Percentiles rank a stretch among this genome's conserved stretches.
Conservation (phyloP, 164 flowering plant genomes). For the Kalanchoe fedtschenkoi region DNA sequence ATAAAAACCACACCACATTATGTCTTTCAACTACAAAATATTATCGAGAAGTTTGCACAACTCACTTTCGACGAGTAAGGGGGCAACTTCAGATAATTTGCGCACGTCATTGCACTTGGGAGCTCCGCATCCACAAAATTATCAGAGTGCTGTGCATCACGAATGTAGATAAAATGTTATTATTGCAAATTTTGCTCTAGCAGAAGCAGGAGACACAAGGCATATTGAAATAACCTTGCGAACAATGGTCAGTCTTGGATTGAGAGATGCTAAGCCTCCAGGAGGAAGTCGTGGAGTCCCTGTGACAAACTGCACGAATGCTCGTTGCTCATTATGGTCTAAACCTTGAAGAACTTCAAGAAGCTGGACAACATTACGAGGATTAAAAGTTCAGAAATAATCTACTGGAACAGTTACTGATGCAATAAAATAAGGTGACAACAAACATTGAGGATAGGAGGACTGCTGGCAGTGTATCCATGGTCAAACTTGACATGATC, state of each 20-base stretch:
- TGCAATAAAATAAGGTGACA: not conserved
- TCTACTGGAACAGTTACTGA: not conserved
- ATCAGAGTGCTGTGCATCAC: slow-evolving; percentile 41
- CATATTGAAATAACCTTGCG: slow-evolving; percentile 51
- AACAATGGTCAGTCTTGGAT: slow-evolving; percentile 84
- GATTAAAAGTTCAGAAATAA: not conserved
- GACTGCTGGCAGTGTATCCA: slow-evolving; percentile 90
- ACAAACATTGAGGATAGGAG: slow-evolving; percentile 60
- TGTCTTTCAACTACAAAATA: not conserved
- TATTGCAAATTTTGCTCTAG: slow-evolving; percentile 4
- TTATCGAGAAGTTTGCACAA: not conserved
- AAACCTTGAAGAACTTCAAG: slow-evolving; percentile 71
- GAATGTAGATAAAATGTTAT: not conserved
- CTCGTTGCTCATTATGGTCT: slow-evolving; percentile 40
- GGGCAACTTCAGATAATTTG: slow-evolving; percentile 91
- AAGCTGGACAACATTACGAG: slow-evolving; percentile 34
- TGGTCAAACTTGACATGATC: slow-evolving; percentile 88
- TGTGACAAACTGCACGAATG: slow-evolving; percentile 89
- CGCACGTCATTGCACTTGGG: slow-evolving; percentile 98
- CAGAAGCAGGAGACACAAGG: not conserved
- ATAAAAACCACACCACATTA: slow-evolving; percentile 1
- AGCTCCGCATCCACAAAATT: slow-evolving; percentile 49
- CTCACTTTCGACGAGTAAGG: slow-evolving; percentile 49
- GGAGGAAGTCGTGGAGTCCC: slow-evolving; percentile 95
- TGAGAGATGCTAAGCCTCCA: slow-evolving; percentile 85